Conservation (phyloP, 176 grass and related monocot genomes). For the Avena insularis region DNA sequence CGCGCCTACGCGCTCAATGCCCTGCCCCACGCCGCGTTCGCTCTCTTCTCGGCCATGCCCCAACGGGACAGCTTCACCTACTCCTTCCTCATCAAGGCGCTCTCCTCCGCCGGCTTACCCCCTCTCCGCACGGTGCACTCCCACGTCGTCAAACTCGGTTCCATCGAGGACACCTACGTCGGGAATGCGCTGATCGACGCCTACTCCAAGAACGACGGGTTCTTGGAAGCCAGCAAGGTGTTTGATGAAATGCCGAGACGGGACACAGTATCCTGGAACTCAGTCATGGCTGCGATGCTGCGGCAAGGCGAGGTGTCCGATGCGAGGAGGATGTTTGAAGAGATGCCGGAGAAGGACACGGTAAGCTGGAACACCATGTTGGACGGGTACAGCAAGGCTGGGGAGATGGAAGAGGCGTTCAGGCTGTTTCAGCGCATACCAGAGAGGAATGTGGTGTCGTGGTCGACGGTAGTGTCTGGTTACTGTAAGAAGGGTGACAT, state of each 20-base stretch:
- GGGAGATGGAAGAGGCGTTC: conserved; percentile 57
- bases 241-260: conserved; percentile 56
- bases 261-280: conserved; percentile 73
- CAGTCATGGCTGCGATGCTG: conserved; percentile 52
- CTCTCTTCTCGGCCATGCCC: conserved; percentile 56
- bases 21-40: conserved; percentile 51
- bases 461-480: conserved; percentile 72
- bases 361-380: conserved; percentile 81
- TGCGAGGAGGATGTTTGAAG: conserved; percentile 61
- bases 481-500: conserved; percentile 79
- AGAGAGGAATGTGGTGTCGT: conserved; percentile 74
- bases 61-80: conserved; percentile 61
- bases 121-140: conserved; percentile 51
- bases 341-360: conserved; percentile 72
- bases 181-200: conserved; percentile 73
- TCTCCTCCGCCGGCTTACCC: conserved; percentile 29
- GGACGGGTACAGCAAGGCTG: conserved; percentile 62
- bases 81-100: conserved; percentile 75
- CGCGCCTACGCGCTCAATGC: conserved; percentile 63
- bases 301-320: conserved; percentile 47
- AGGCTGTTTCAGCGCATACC: conserved; percentile 70
- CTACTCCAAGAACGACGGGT: conserved; percentile 58
- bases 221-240: conserved; percentile 41
- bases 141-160: conserved; percentile 68
- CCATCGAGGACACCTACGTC: conserved; percentile 65